Base-by-base conservation (phyloP, 495 filamentous ascomycete genomes). In the Talaromyces adpressus region DNA sequence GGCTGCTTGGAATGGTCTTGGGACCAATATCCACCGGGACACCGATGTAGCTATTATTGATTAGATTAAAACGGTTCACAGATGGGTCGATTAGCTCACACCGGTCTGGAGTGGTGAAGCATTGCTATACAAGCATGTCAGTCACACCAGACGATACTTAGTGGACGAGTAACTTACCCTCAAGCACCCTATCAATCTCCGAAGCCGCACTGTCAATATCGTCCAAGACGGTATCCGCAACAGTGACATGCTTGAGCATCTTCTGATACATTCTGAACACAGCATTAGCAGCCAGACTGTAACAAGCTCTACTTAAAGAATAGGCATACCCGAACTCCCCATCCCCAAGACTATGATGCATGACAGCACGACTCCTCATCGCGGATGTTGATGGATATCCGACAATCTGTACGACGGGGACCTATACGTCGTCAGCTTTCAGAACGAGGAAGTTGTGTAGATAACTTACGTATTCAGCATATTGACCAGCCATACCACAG, bases 141-240 rank as follows among this genome's bases (percentile, higher is more conserved):
- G 22, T 22, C 29, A n/a, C 23, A 25, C 20, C 2, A 7, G 16
- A 22, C 29, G 60, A 66, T 47, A 36, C 6, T 36, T 66, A 49
- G 11, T 56, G 49, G 14, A 30, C 6, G 30, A n/a, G 49, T 25
- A 68, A 62, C 62, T 62, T 69, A 61, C 65, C 69, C 47, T 73
- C 72, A 5, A 80, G 63, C 14, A 75, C 73, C 36, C 75, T 65
- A 54, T 80, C 75, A 63, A 80, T 80, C 58, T 80, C 77, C 7
- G 63, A 52, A 1, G 68, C 67, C 12, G 77, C 75, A 1, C 67
- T 76, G 7, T 62, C 32, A 0, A 65, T 52, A 57, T 78, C 65
- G 29, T 67, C 64, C 51, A 80, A 65, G 12, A 78, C 72, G 5
- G 72, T 68, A 11, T 70, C 29, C 53, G 61, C 61, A 23, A 47